A percentile compares a stretch with the other conserved stretches of the same genome.
These are phyloP conservation scores for Tylopilus plumbeoviolaceoides DNA, from an alignment of 768 basidiomycete genomes.

Conservation along the genomic window DNA sequence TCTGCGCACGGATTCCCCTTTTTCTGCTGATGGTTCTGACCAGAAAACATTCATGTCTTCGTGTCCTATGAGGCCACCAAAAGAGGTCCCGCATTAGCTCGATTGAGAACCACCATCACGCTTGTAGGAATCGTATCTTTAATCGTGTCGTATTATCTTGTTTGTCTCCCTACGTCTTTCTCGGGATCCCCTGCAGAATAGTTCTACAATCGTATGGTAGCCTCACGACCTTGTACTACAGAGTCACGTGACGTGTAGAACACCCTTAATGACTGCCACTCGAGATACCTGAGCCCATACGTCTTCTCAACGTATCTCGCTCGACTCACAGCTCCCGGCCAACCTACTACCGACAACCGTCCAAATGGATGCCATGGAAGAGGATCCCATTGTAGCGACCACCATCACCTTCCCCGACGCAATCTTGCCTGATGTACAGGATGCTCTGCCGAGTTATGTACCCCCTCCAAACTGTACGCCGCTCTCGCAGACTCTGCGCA, in stretches of 20 bases:
- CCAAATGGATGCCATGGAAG: constrained; percentile 34
- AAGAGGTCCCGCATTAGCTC: not conserved
- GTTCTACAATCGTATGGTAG: no score
- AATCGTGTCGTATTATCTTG: constrained; percentile 1
- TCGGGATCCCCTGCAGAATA: not conserved
- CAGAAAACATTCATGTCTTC: not conserved
- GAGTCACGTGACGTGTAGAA: constrained; percentile 19
- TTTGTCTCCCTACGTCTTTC: not conserved
- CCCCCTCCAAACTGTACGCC: constrained; percentile 21
- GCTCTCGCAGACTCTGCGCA: not conserved
- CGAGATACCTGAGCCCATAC: constrained; percentile 19
- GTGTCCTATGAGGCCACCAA: no score
- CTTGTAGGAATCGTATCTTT: no score
- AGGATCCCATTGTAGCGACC: constrained; percentile 27
- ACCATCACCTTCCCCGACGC: constrained; percentile 20
- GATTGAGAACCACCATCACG: not conserved
- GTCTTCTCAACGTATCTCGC: constrained; percentile 7
- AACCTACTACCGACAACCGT: not conserved
- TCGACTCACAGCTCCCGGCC: not conserved
- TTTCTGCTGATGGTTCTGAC: not conserved
- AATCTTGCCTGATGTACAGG: constrained; percentile 14
- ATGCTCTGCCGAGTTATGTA: constrained; percentile 8
- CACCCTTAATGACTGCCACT: constrained; percentile 17
- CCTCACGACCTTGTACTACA: not conserved
- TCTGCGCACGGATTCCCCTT: not conserved